Evolutionary conservation across 2,329 filamentous ascomycete genomes (phyloP).

Genomic region (Verticillium nubilum): DNA sequence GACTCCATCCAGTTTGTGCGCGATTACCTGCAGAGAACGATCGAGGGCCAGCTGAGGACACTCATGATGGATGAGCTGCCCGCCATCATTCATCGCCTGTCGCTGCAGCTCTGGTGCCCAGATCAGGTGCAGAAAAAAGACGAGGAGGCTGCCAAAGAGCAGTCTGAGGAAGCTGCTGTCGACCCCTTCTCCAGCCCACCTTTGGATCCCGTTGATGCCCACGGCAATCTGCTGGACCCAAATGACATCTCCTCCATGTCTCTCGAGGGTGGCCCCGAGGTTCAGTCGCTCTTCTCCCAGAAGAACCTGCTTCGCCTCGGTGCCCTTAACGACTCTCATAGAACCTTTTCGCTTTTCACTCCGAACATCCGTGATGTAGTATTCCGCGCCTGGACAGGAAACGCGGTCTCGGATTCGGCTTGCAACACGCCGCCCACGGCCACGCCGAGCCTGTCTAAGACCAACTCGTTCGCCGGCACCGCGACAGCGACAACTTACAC

Average conservation of each 20-base stretch:
- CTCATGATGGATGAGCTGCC: conserved; percentile 98
- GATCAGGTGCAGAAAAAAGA: conserved; percentile 71
- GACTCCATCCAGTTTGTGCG: conserved; percentile 98
- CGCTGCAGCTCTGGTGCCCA: conserved; percentile 81
- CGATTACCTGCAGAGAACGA: conserved; percentile 93
- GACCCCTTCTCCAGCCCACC: conserved; percentile 81
- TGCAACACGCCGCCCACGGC: conserved; percentile 37
- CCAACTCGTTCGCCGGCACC: conserved; percentile 55
- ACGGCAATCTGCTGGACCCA: conserved; percentile 71
- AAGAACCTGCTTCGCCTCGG: conserved; percentile 85
- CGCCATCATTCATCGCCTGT: conserved; percentile 91
- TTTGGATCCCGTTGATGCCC: conserved; percentile 74
- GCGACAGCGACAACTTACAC: conserved; percentile 63
- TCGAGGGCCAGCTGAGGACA: conserved; percentile 86
- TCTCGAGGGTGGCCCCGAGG: conserved; percentile 72
- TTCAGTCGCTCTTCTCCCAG: conserved; percentile 88
- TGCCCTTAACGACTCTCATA: conserved; percentile 79
- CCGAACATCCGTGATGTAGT: conserved; percentile 86
- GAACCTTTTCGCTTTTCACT: conserved; percentile 86
- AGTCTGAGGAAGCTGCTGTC: conserved; percentile 54
- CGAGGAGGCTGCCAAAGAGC: conserved; percentile 44
- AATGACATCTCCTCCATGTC: conserved; percentile 71
- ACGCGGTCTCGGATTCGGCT: conserved; percentile 56
- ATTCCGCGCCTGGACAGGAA: conserved; percentile 86
- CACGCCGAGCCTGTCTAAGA: conserved; percentile 53